These are phyloP conservation scores for Pinus tabuliformis DNA, from an alignment of 75 land plant species.

Conservation along the genomic window DNA sequence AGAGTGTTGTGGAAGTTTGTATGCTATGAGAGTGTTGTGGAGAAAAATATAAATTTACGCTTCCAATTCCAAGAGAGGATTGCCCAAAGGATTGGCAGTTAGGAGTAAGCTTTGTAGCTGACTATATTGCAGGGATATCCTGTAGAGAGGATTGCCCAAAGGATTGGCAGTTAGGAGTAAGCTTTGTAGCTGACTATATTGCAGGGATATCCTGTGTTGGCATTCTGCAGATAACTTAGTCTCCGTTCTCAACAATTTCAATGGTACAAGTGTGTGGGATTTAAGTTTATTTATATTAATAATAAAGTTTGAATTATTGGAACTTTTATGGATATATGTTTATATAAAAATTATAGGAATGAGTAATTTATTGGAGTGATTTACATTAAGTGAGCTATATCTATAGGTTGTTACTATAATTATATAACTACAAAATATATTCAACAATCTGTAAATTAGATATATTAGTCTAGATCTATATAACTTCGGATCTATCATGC, in stretches of 20 bases:
- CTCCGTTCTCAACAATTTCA: constrained; percentile 24
- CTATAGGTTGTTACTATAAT: too few species aligned
- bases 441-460: too few species aligned
- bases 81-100: constrained; percentile 32
- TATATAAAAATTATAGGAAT: too few species aligned
- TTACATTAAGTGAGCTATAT: too few species aligned
- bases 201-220: constrained; percentile 30
- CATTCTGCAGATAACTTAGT: constrained; percentile 53
- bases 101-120: constrained; percentile 47
- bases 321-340: too few species aligned
- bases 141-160: constrained; percentile 31
- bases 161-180: constrained; percentile 35
- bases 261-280: constrained; percentile 28
- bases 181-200: constrained; percentile 50
- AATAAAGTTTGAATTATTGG: too few species aligned
- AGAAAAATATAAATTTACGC: constrained; percentile 22
- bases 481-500: too few species aligned
- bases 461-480: too few species aligned
- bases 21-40: constrained; percentile 41
- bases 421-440: too few species aligned
- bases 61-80: constrained; percentile 32
- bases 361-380: too few species aligned
- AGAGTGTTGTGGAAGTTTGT: constrained; percentile 44
- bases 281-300: background rate
- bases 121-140: constrained; percentile 40